Evolutionary conservation across 176 grass and related monocot genomes (phyloP), one percentile per base, ranked within the genome.

Genomic region (Eragrostis curvula): DNA sequence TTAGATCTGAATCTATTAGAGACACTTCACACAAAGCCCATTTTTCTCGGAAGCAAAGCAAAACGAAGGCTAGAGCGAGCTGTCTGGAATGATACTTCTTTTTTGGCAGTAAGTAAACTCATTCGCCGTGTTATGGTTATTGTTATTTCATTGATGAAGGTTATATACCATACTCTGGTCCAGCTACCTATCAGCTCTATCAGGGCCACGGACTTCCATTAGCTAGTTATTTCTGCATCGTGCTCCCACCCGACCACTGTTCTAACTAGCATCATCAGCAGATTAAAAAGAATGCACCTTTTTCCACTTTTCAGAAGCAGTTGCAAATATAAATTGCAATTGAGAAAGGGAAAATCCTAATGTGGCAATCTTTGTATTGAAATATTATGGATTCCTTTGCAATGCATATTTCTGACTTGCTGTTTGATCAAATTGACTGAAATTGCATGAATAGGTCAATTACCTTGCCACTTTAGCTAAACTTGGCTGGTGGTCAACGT

Each of bases 1-100:
- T 88, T 99, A 55, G 96, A 99, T 88, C 81, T 96, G 77, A 99
- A 99, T 90, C 79, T 99, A 47, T 88, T 99, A 79, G 96, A 99
- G 76, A 96, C 89, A 77, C 91, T 97, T 80, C 84, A 88, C 78
- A 96, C 91, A 63, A 99, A 96, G 58, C 96, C 93, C 27, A 99
- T 99, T 84, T 99, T 99, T 78, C 78, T 99, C 5, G 93, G 96
- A 56, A 93, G 93, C 87, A 99, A 90, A 70, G 87, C 96, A 73
- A 99, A 99, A 80, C 66, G 90, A 88, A 87, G 81, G 46, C 86
- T 95, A 39, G 96, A 98, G 63, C 84, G 93, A 23, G 88, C 93
- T 84, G 90, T 95, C 25, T 98, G 93, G 96, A 98, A 95, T 60
- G 96, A 98, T 79, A 98, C 93, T 75, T 88, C 75, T 81, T 98